Conservation (phyloP, 2,329 filamentous ascomycete genomes). For the Canariomyces notabilis region DNA sequence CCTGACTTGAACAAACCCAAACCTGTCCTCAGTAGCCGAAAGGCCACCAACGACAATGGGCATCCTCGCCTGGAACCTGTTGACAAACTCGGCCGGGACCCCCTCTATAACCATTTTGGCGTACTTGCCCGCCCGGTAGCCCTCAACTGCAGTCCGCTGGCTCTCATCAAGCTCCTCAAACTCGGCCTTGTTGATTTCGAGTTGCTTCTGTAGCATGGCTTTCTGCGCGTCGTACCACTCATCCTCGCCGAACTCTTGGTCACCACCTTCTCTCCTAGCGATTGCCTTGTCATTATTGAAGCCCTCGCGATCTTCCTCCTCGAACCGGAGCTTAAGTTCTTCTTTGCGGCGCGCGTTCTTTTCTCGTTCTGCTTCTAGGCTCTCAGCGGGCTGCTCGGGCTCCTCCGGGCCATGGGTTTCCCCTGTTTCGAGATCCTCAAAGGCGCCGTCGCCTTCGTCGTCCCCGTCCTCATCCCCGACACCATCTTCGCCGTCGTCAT, state of each 20-base stretch:
- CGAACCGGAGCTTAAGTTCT: constrained; percentile 88
- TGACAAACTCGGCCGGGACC: constrained; percentile 85
- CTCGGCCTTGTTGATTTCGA: constrained; percentile 93
- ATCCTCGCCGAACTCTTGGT: constrained; percentile 88
- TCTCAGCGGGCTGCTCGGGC: constrained; percentile 38
- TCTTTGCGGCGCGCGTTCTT: constrained; percentile 90
- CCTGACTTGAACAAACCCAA: constrained; percentile 89
- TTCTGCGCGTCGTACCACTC: constrained; percentile 99
- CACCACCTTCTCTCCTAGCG: constrained; percentile 63
- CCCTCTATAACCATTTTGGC: constrained; percentile 84
- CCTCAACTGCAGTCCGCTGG: constrained; percentile 80
- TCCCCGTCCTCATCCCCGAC: constrained; percentile 45
- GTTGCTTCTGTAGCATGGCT: constrained; percentile 87
- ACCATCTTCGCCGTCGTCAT: constrained; percentile 47
- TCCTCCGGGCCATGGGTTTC: constrained; percentile 48
- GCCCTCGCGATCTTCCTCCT: constrained; percentile 96
- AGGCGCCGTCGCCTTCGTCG: constrained; percentile 47
- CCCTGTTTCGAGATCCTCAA: constrained; percentile 75
- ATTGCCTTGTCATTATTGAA: constrained; percentile 85
- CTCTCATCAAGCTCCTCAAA: constrained; percentile 81
- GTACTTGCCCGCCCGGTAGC: constrained; percentile 87
- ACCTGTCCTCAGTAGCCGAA: constrained; percentile 87
- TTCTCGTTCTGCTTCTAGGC: constrained; percentile 81
- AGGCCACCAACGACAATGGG: constrained; percentile 90
- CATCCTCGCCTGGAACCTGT: constrained; percentile 72